Conservation (phyloP, 306 rosid genomes). For the Inga leiocalycina region DNA sequence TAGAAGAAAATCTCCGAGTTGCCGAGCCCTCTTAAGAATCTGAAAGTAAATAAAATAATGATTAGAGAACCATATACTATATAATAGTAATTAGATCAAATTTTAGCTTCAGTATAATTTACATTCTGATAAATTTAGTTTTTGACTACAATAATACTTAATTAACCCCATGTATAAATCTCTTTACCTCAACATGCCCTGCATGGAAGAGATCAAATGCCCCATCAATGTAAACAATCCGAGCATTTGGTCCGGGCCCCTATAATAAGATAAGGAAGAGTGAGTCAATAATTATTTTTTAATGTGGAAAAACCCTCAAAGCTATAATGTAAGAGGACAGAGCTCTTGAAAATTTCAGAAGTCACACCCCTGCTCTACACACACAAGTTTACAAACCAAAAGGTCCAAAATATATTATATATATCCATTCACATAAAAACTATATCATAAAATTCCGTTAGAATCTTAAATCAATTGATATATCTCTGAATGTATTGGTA, state of each 20-base stretch:
- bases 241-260: conserved; percentile 98
- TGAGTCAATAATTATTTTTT: neutral
- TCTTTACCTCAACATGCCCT: conserved; percentile 88
- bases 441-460: neutral
- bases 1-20: conserved; percentile 91
- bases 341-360: neutral
- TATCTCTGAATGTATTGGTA: neutral
- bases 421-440: neutral
- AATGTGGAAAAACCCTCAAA: conserved; percentile 5
- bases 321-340: conserved; percentile 15
- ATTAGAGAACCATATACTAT: conserved; percentile 13
- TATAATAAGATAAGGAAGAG: conserved; percentile 39
- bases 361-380: neutral
- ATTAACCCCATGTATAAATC: conserved; percentile 6
- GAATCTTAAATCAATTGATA: neutral
- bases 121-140: conserved; percentile 13
- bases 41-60: conserved; percentile 38
- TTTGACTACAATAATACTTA: conserved; percentile 25
- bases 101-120: neutral
- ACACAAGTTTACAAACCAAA: neutral
- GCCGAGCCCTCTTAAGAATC: conserved; percentile 92
- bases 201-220: conserved; percentile 99
- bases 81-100: conserved; percentile 18
- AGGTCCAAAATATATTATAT: neutral
- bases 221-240: conserved; percentile 93